A percentile compares a stretch with the other conserved stretches of the same genome.
These are phyloP conservation scores for Larix kaempferi DNA, from an alignment of 75 land plant species.

Conservation along the genomic window DNA sequence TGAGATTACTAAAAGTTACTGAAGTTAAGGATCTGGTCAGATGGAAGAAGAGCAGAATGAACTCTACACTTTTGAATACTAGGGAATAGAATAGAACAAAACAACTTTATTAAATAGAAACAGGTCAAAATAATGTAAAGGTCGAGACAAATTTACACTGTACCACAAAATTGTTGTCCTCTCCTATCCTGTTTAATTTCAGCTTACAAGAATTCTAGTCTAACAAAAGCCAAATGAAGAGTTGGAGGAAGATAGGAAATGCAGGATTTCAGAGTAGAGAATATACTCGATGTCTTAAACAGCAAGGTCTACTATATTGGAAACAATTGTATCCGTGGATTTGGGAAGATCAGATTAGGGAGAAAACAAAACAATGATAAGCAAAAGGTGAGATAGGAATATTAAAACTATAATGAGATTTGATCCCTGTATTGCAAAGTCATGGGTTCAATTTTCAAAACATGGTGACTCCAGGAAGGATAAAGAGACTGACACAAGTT, in stretches of 20 bases:
- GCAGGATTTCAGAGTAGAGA: background rate
- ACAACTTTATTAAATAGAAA: background rate
- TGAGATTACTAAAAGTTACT: background rate
- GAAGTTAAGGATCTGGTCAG: background rate
- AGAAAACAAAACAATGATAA: background rate
- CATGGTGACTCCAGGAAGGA: background rate
- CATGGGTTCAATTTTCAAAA: background rate
- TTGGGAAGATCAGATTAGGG: background rate
- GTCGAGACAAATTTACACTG: background rate
- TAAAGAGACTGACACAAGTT: background rate
- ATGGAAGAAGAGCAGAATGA: background rate
- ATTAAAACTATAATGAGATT: too few relatives aligned
- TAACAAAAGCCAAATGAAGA: background rate
- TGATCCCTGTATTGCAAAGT: too few relatives aligned
- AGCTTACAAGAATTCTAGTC: background rate
- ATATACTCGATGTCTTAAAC: background rate
- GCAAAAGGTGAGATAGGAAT: background rate
- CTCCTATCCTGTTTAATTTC: background rate
- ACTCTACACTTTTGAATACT: background rate
- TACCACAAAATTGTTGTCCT: background rate
- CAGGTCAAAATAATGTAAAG: background rate
- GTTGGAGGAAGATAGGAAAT: background rate
- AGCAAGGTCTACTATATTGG: too few relatives aligned
- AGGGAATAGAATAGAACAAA: background rate
- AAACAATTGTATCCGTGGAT: too few relatives aligned